Conservation (phyloP, 1,139 yeast genomes). For the Geotrichum histeridarum region DNA sequence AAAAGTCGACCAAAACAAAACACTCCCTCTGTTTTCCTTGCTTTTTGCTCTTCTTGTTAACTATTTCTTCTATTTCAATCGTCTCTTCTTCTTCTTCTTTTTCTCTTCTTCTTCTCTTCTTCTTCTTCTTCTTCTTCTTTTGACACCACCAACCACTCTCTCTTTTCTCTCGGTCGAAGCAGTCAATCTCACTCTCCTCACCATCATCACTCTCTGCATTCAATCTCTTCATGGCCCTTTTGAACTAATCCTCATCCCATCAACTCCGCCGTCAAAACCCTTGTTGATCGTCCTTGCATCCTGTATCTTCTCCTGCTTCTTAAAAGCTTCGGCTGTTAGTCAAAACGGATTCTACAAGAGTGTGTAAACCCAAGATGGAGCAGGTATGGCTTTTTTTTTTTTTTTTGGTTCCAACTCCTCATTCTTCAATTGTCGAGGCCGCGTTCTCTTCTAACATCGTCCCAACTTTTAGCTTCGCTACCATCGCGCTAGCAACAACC, state of each 20-base stretch:
- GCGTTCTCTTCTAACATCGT: not conserved
- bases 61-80: not conserved
- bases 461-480: constrained; percentile 2
- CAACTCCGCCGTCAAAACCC: not conserved
- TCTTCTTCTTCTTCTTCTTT: not conserved
- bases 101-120: not conserved
- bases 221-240: not conserved
- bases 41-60: not conserved
- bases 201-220: not conserved
- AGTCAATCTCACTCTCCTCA: not conserved
- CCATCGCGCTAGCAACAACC: not conserved
- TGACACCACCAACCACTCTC: not conserved
- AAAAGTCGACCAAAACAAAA: not conserved
- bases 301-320: not conserved
- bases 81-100: constrained; percentile 2
- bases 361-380: constrained; percentile 5
- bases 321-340: not conserved
- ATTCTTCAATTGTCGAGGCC: not conserved
- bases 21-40: not conserved
- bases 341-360: constrained; percentile 9
- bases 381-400: not conserved
- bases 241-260: not conserved
- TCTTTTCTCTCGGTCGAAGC: not conserved
- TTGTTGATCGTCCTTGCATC: not conserved
- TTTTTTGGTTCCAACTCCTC: not conserved